Evolutionary conservation across 495 filamentous ascomycete species (phyloP).

Genomic region (Podospora appendiculata): DNA sequence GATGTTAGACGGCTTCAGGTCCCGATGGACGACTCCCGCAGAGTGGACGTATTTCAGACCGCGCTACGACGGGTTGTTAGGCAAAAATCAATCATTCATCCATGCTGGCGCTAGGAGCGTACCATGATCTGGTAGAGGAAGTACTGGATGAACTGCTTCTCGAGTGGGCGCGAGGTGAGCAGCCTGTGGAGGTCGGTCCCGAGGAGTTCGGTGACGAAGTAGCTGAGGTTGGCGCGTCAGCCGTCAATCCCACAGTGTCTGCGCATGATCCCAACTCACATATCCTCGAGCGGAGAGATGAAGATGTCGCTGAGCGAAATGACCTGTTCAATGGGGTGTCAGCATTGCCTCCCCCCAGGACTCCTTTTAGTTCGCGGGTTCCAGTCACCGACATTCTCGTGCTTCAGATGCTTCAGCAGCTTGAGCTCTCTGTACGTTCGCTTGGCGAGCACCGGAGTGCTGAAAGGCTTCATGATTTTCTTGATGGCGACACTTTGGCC

Average conservation of each 20-base stretch:
- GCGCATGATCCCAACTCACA: constrained; percentile 49
- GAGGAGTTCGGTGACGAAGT: constrained; percentile 96
- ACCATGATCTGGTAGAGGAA: constrained; percentile 99
- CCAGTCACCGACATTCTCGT: constrained; percentile 74
- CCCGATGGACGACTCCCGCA: constrained; percentile 93
- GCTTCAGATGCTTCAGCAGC: constrained; percentile 89
- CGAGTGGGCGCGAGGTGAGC: constrained; percentile 87
- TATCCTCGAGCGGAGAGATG: constrained; percentile 97
- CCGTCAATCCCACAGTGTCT: background rate
- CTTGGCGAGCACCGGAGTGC: constrained; percentile 94
- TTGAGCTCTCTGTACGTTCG: constrained; percentile 96
- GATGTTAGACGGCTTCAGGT: constrained; percentile 97
- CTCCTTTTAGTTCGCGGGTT: background rate
- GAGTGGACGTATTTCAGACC: constrained; percentile 99
- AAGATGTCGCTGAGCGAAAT: constrained; percentile 99
- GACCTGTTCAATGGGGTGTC: constrained; percentile 48
- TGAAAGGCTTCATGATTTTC: constrained; percentile 99
- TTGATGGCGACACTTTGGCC: constrained; percentile 93
- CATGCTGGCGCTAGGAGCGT: constrained; percentile 16
- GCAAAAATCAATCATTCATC: too few species aligned
- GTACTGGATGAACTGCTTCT: constrained; percentile 99
- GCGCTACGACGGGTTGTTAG: constrained; percentile 49
- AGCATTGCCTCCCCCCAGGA: constrained; percentile 2
- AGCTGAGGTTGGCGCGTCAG: constrained; percentile 47
- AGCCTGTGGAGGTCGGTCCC: constrained; percentile 95